Base-by-base conservation (phyloP, 129 eudicot genomes). In the Oenanthe sinensis region DNA sequence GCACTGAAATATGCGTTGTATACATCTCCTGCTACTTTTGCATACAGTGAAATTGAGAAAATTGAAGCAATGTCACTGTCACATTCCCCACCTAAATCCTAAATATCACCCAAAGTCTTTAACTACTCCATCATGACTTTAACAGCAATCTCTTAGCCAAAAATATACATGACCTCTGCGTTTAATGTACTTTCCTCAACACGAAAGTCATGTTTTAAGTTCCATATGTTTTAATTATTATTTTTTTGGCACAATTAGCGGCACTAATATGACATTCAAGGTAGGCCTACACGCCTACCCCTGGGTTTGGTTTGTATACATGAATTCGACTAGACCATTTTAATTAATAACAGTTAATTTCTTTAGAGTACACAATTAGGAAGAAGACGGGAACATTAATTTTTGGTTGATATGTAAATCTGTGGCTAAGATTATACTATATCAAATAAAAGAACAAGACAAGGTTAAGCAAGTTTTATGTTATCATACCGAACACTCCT, bases 41-140 rank as follows among this genome's bases (percentile, higher is more conserved):
- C 67, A 58, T 14, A 55, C 62, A 54, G 26, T 54, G 1, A 6
- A 10, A 22, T 0, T 8, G 4, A 3, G 50, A 39, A 37, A 42
- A 22, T 9, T 42, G 17, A 15, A 62, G 4, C 6, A 9, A 60
- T 60, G 45, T 62, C 73, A 15, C 44, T 15, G 10, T 77, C 72
- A 62, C 19, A 42, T 62, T 26, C 33, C 48, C 33, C 48, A 43
- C 79, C 72, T 63, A 77, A 77, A n/a, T 10, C 79, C 72, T 63
- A 77, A 77, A n/a, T 10, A 58, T 60, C 10, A 5, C 68, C 68
- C 28, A 2, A 60, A n/a, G 15, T 60, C 68, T 13, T 60, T 1
- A 60, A 60, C 68, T 24, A 60, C 33, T 60, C 33, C 68, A 8
- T 24, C 1, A 24, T 8, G 6, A n/a, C 68, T 60, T 60, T n/a